Percentiles rank a stretch among this genome's conserved stretches.
Evolutionary conservation across 2,329 filamentous ascomycete genomes (phyloP).

Genomic region (Paraconiothyrium sp.): DNA sequence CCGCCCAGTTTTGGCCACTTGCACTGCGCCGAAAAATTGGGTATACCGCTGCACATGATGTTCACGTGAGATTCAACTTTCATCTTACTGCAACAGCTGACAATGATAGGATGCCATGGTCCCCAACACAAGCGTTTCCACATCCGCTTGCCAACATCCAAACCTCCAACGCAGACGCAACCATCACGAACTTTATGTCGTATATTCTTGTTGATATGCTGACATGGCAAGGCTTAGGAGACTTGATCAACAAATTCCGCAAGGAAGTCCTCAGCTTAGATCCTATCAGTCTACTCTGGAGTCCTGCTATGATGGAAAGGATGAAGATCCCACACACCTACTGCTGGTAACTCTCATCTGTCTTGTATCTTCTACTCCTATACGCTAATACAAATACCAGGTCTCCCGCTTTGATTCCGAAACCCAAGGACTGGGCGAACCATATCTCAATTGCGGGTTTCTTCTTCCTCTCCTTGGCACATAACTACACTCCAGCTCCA

Average conservation of each 20-base stretch:
- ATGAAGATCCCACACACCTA: constrained; percentile 87
- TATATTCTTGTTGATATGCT: constrained; percentile 90
- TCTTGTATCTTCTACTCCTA: neutral
- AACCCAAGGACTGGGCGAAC: constrained; percentile 57
- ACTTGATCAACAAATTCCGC: constrained; percentile 89
- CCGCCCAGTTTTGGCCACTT: constrained; percentile 81
- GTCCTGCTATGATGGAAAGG: constrained; percentile 79
- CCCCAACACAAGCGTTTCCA: constrained; percentile 83
- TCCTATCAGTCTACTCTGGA: constrained; percentile 81
- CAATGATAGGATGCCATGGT: constrained; percentile 79
- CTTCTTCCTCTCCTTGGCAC: constrained; percentile 52
- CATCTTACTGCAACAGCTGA: neutral
- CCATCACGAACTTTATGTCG: constrained; percentile 82
- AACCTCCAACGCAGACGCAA: constrained; percentile 76
- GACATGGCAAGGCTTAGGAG: constrained; percentile 91
- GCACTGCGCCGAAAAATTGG: constrained; percentile 78
- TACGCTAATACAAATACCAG: constrained; percentile 26
- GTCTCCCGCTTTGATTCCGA: constrained; percentile 55
- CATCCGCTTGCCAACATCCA: constrained; percentile 87
- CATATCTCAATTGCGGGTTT: constrained; percentile 54
- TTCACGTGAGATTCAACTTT: constrained; percentile 71
- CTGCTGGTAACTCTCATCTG: constrained; percentile 69
- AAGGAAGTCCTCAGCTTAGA: constrained; percentile 78
- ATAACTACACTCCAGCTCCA: constrained; percentile 51
- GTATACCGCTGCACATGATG: constrained; percentile 83